Base-by-base conservation (phyloP, 768 basidiomycete species). In the Suillus variegatus region DNA sequence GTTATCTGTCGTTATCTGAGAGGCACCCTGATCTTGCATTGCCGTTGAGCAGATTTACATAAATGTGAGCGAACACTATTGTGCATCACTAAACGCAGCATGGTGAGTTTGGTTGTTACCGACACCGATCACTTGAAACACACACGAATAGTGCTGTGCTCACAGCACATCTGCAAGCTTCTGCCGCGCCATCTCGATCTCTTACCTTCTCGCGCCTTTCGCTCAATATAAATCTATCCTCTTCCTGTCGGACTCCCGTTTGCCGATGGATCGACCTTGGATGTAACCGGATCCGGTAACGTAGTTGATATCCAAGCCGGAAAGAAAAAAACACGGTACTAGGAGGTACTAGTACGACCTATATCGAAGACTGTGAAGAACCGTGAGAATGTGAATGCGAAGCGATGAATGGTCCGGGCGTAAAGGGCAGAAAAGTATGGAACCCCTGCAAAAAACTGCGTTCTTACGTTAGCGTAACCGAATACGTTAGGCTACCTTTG, bases 181-280 rank as follows among this genome's bases (percentile, higher is more conserved):
- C 32, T 32, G 32, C 63, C 72, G 60, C 68, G 67, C 74, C 71
- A 73, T 41, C 60, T 65, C 43, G 72, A 66, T 61, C 63, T 60
- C 9, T 70, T 6, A 70, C 54, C 54, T 28, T 40, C 49, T 1
- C 69, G 70, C 60, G 66, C 62, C 35, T 68, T 43, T 74, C 79
- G 61, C 85, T 63, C 58, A 32, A 43, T 10, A 43, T 6, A 68
- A 80, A 86, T 63, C 74, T 77, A 68, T 82, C 78, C 73, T 91
- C 89, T 70, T 88, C 88, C 54, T 87, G 66, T 89, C 83, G 44
- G 89, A 87, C 66, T 82, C 82, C 28, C 81, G 75, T 66, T 86
- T 79, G 22, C 88, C 89, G 43, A 86, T 72, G n/a, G 79, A 68
- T 90, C 89, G 32, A 90, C 84, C 60, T 85, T 78, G n/a, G 78